These are phyloP conservation scores for Microbotryum scabiosae DNA, from an alignment of 1,284 basidiomycete species.

Conservation along the genomic window DNA sequence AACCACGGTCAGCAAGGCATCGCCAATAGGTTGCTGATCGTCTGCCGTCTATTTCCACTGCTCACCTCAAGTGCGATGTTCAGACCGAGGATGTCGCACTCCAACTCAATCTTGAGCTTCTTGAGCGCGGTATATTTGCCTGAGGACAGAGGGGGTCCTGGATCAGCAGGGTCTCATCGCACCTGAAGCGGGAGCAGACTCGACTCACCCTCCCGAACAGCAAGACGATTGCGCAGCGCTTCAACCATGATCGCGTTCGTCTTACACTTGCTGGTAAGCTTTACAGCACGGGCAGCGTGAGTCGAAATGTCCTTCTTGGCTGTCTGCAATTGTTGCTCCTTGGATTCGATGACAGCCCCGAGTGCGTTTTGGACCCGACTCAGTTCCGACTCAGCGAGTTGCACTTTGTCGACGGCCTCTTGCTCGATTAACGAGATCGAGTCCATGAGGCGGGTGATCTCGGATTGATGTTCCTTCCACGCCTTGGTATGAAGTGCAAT, in stretches of 20 bases:
- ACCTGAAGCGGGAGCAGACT: background rate
- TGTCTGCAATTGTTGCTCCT: slow-evolving; percentile 5
- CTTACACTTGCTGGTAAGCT: slow-evolving; percentile 8
- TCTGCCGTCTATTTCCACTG: background rate
- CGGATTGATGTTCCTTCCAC: slow-evolving; percentile 4
- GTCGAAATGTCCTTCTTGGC: background rate
- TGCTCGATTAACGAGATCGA: slow-evolving; percentile 7
- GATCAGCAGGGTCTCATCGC: background rate
- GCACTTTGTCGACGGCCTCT: background rate
- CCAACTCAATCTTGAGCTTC: slow-evolving; percentile 21
- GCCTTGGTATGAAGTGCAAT: slow-evolving; percentile 2
- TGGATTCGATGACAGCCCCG: slow-evolving; percentile 1
- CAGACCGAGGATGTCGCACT: slow-evolving; percentile 26
- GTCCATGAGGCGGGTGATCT: slow-evolving; percentile 12
- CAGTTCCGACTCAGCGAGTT: background rate
- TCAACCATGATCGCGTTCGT: slow-evolving; percentile 6
- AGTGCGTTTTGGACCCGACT: background rate
- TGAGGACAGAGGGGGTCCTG: background rate
- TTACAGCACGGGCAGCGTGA: background rate
- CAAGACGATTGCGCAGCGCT: slow-evolving; percentile 20
- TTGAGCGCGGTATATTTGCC: slow-evolving; percentile 24
- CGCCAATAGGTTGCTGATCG: too few species aligned
- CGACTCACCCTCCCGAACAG: slow-evolving; percentile 23
- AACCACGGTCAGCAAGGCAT: background rate
- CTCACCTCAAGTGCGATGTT: slow-evolving; percentile 29